Evolutionary conservation across 129 eudicot species (phyloP), one percentile per base, ranked within the genome.

Genomic region (Escallonia herrerae): DNA sequence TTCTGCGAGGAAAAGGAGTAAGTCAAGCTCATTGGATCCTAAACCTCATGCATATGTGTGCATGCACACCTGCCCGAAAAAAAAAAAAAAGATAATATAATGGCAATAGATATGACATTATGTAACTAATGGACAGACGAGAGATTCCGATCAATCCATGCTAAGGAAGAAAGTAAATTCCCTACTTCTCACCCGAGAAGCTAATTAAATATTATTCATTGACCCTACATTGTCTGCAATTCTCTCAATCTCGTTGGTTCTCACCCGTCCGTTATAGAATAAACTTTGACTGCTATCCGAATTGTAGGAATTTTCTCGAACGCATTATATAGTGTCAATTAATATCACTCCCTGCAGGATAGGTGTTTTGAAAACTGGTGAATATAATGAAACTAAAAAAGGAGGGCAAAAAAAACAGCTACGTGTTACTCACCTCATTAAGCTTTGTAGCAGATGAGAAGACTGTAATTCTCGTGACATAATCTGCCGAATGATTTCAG

Each of bases 391-490:
- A 51, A 5, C 56, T 5, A 51, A 51, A 51, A 10, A 5, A 3
- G 10, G 4, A 5, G 13, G 2, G 0, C 6, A 0, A 15, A 55
- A 14, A 7, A 4, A 4, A 22, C 2, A 13, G 38, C 3, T 3
- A 3, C 8, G 5, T 3, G 4, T 4, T 6, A 43, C 41, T 67
- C 72, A 80, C 87, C 70, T 68, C 71, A 43, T 40, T 8, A 7
- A 76, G 58, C 45, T 57, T 80, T 48, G 74, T 62, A 11, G 55
- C 40, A 1, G 81, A 71, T 22, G 84, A 72, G 47, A 60, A 68
- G 56, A 82, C 78, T 10, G 46, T 76, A 44, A 74, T 78, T 64
- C 5, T 76, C 7, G 68, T 51, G 39, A 81, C 73, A 61, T 76
- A 40, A 72, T 72, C 79, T 2, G 82, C 82, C 0, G 85, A 68